Evolutionary conservation across 2,329 filamentous ascomycete genomes (phyloP).

Genomic region (Fusarium euwallaceae): DNA sequence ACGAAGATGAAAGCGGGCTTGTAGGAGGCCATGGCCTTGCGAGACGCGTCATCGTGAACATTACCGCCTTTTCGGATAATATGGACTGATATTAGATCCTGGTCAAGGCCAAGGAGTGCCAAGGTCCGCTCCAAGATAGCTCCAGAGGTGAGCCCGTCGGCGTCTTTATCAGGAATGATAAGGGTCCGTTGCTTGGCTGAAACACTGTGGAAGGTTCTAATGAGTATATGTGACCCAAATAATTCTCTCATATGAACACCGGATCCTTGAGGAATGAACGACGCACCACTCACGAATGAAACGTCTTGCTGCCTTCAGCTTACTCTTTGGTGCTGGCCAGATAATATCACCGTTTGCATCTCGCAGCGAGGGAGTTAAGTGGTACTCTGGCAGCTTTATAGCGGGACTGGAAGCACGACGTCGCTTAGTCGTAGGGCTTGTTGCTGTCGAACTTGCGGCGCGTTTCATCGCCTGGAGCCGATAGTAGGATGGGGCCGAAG

Average conservation of each 20-base stretch:
- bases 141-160: slow-evolving; percentile 75
- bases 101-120: slow-evolving; percentile 67
- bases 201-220: slow-evolving; percentile 23
- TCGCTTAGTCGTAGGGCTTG: slow-evolving; percentile 12
- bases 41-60: slow-evolving; percentile 68
- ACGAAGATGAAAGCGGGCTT: slow-evolving; percentile 71
- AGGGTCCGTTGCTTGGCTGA: slow-evolving; percentile 58
- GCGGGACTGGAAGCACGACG: not conserved
- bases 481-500: not conserved
- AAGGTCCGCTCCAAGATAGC: slow-evolving; percentile 73
- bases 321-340: slow-evolving; percentile 71
- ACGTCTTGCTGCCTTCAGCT: slow-evolving; percentile 66
- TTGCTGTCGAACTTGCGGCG: not conserved
- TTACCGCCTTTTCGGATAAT: slow-evolving; percentile 70
- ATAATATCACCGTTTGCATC: slow-evolving; percentile 62
- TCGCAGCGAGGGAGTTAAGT: slow-evolving; percentile 25
- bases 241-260: not conserved
- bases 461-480: slow-evolving; percentile 20
- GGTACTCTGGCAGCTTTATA: slow-evolving; percentile 19
- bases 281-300: slow-evolving; percentile 71
- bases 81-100: slow-evolving; percentile 67
- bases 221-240: not conserved
- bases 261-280: not conserved
- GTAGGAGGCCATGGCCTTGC: slow-evolving; percentile 62
- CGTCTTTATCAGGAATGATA: slow-evolving; percentile 78